Conservation (phyloP, 345 rosid genomes). For the Populus pruinosa region DNA sequence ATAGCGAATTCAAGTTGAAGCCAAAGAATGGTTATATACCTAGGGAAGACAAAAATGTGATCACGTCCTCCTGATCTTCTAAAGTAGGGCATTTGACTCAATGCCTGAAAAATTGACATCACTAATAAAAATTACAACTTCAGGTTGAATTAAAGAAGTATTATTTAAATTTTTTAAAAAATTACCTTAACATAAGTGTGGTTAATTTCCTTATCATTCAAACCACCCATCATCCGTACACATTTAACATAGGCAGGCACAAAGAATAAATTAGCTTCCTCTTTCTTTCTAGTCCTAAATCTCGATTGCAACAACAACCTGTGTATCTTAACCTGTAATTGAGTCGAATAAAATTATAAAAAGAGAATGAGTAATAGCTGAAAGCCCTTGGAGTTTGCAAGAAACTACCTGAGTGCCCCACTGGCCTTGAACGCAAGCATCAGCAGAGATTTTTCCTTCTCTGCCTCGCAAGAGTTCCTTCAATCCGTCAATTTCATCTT, state of each 20-base stretch:
- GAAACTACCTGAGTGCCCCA: conserved; percentile 90
- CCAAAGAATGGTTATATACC: conserved; percentile 41
- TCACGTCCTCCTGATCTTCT: conserved; percentile 93
- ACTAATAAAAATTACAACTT: no score
- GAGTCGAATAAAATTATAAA: background rate
- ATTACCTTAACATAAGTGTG: conserved; percentile 77
- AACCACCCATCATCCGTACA: conserved; percentile 89
- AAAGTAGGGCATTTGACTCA: conserved; percentile 91
- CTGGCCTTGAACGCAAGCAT: conserved; percentile 77
- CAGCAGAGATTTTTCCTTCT: conserved; percentile 50
- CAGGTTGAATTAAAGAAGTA: background rate
- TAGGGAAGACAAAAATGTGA: conserved; percentile 90
- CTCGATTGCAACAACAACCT: conserved; percentile 58
- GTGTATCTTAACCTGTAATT: conserved; percentile 76
- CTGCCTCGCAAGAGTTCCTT: conserved; percentile 68
- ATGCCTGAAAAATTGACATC: conserved; percentile 44
- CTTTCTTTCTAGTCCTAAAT: conserved; percentile 66
- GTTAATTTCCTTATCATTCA: conserved; percentile 87
- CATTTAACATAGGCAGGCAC: conserved; percentile 92
- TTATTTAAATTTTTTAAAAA: no score
- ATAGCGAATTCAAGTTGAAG: background rate
- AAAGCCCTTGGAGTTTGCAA: background rate
- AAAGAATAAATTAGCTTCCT: conserved; percentile 87
- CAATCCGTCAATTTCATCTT: conserved; percentile 77
- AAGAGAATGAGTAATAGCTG: background rate